Percentiles rank a stretch among this genome's conserved stretches.
These are phyloP conservation scores for Neurospora sp. DNA, from an alignment of 495 filamentous ascomycete species.

Conservation along the genomic window DNA sequence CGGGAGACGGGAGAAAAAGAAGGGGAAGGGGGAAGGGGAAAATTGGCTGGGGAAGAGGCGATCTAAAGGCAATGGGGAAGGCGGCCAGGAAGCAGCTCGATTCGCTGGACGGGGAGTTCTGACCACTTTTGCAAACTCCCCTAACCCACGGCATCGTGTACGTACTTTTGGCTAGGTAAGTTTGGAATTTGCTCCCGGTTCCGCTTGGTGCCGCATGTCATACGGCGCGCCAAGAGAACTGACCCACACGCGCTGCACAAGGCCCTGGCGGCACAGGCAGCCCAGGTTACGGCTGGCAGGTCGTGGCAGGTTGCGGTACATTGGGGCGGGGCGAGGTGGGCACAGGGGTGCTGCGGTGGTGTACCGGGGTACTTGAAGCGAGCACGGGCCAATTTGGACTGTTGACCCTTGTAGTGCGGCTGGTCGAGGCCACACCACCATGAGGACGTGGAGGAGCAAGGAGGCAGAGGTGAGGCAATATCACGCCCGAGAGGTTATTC, in stretches of 20 bases:
- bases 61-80: constrained; percentile 12
- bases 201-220: not conserved
- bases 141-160: constrained; percentile 7
- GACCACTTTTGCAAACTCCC: constrained; percentile 8
- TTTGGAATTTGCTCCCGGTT: not conserved
- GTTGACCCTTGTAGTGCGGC: not conserved
- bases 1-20: constrained; percentile 9
- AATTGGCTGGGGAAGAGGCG: constrained; percentile 22
- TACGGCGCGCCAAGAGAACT: not conserved
- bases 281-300: not conserved
- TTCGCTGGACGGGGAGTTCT: not conserved
- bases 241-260: not conserved
- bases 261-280: not conserved
- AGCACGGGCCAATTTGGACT: not conserved
- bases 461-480: not conserved
- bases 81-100: not conserved
- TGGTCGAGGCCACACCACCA: not conserved
- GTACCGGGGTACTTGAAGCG: not conserved
- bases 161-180: not conserved
- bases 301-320: not conserved
- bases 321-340: not conserved
- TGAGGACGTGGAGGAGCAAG: not conserved
- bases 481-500: not conserved
- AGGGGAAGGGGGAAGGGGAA: constrained; percentile 17
- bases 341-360: not conserved